Base-by-base conservation (phyloP, 495 filamentous ascomycete species). In the Penicilliopsis zonata region DNA sequence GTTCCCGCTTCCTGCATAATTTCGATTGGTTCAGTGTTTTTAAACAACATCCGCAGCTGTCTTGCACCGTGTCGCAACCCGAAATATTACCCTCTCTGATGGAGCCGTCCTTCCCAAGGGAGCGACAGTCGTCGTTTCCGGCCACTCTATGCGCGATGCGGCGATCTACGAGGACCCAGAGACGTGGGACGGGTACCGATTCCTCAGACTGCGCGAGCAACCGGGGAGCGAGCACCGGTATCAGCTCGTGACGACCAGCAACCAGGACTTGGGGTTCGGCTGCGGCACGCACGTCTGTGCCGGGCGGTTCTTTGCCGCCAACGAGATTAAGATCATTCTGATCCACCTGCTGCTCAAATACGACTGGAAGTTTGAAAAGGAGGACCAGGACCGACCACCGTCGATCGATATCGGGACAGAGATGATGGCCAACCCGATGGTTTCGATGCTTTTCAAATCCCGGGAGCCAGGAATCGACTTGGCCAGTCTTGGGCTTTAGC, bases 281-380 rank as follows among this genome's bases (percentile, higher is more conserved):
- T 53, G 63, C 30, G 69, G 70, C 5, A 32, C 49, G 21, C 66
- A 77, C 33, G 69, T 74, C 0, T 73, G 69, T 33, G 65, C 69
- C 4, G 69, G 70, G 0, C 49, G 69, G 9, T 69, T 72, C 44
- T 69, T 73, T 33, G 70, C 68, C 2, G 43, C 49, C 2, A 55
- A 59, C 26, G 64, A 69, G 48, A 43, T 61, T 18, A 73, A 74
- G 37, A 57, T 69, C 28, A n/a, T n/a, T 5, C 13, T 30, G 5
- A 4, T 3, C 16, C 28, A 30, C n/a, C 16, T 30, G 14, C 34
- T 80, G 19, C 40, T 72, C 22, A 62, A 63, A 29, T 78, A 74
- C 32, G 74, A 81, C 15, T 58, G 70, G 40, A 54, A 59, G 36
- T 47, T 63, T n/a, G 44, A 39, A 21, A n/a, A n/a, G n/a, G 39